Evolutionary conservation across 2,329 filamentous ascomycete species (phyloP), one percentile per base, ranked within the genome.

Genomic region (Cytospora leucostoma): DNA sequence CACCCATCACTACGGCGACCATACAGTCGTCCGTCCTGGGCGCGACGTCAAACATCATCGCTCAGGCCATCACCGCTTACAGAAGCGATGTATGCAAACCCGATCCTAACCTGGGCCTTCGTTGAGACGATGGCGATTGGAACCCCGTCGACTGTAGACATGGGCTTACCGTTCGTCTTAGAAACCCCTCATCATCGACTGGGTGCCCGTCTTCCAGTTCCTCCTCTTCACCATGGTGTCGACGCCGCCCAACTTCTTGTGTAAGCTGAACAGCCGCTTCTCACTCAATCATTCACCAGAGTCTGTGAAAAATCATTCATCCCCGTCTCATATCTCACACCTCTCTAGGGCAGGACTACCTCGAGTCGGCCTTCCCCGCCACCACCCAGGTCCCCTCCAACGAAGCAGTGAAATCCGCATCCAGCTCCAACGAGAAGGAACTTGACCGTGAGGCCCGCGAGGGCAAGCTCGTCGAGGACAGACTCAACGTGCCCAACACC

Each of bases 221-320:
- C 77, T 91, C 58, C 71, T 92, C 59, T 96, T 89, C 79, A 85
- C 88, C 67, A 72, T 91, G 38, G 72, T 96, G 64, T 88, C 83
- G 74, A 89, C 88, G 49, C 92, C 93, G 3, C 90, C 90, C 52
- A 97, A 97, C 76, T 91, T 92, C 72, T 73, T 91, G 70, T 97
- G 93, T 87, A 74, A 69, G 77, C 74, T n/a, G 38, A 40, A 15
- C n/a, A 10, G 12, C 10, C 15, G 15, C 10, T 44, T 33, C 35
- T 27, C 56, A 15, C 21, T 21, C 35, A 13, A 27, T 33, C 13
- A 5, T 13, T 13, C 27, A 7, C 17, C 56, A 7, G 33, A 17
- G 1, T 4, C 11, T 15, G 19, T 17, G 13, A 27, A 15, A 2
- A 21, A 12, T 32, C 34, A 40, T 49, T 58, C 33, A 11, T 8